These are phyloP conservation scores for Nicotiana tomentosiformis DNA, from an alignment of 257 asterid species.

Conservation along the genomic window DNA sequence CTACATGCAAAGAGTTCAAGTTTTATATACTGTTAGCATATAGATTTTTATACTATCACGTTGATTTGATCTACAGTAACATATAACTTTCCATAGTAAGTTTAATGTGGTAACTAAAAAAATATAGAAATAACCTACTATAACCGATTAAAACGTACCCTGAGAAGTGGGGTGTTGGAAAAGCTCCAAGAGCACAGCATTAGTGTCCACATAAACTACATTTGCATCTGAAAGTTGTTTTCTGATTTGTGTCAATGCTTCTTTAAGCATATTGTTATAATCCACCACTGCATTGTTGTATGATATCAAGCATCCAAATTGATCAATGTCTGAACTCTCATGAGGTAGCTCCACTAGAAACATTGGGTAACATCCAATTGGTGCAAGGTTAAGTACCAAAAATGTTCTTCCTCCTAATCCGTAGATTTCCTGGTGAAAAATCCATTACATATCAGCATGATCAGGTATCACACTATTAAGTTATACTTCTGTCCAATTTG, in stretches of 20 bases:
- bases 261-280: conserved; percentile 54
- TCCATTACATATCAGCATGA: neutral
- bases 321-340: conserved; percentile 46
- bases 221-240: conserved; percentile 45
- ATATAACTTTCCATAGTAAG: no score
- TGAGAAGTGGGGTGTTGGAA: conserved; percentile 64
- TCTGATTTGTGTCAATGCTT: conserved; percentile 42
- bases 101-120: no score
- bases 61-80: no score
- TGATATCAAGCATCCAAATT: conserved; percentile 55
- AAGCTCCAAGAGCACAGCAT: conserved; percentile 57
- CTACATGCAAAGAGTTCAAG: no score
- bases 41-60: no score
- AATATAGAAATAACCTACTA: no score
- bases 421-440: conserved; percentile 41
- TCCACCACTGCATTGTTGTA: conserved; percentile 55
- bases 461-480: neutral
- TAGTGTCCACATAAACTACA: conserved; percentile 51
- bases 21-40: no score
- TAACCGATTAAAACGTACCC: neutral
- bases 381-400: conserved; percentile 52
- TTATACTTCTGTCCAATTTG: neutral
- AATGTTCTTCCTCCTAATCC: conserved; percentile 53
- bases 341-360: conserved; percentile 44
- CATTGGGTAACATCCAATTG: conserved; percentile 60